Evolutionary conservation across 2,329 filamentous ascomycete genomes (phyloP).

Genomic region (Cladosporium sp.): DNA sequence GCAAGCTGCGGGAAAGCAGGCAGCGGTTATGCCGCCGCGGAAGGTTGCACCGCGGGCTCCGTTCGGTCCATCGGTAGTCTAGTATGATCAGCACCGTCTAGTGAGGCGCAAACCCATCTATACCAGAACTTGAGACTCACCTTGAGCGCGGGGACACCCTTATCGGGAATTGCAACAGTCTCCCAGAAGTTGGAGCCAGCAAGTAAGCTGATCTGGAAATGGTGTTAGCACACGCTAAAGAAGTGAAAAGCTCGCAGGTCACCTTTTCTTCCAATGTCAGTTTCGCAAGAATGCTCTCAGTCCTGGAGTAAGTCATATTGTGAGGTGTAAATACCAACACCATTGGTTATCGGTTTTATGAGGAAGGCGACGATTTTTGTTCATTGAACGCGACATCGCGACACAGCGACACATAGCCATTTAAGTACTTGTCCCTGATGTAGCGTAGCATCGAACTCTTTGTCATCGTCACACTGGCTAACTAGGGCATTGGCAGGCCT

Average conservation of each 20-base stretch:
- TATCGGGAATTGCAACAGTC: background rate
- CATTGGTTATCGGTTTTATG: background rate
- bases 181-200: conserved; percentile 15
- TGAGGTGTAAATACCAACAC: background rate
- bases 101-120: background rate
- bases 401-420: background rate
- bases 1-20: conserved; percentile 61
- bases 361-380: background rate
- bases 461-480: background rate
- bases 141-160: conserved; percentile 5
- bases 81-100: conserved; percentile 47
- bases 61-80: conserved; percentile 68
- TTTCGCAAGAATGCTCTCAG: conserved; percentile 2
- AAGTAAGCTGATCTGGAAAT: conserved; percentile 2
- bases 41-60: conserved; percentile 68
- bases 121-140: background rate
- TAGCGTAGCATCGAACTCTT: background rate
- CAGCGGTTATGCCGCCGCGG: conserved; percentile 64
- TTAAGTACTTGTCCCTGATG: background rate
- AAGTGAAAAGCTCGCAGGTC: too few species aligned
- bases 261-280: conserved; percentile 13
- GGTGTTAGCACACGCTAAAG: background rate
- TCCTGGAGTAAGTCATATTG: background rate
- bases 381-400: background rate
- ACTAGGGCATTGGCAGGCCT: background rate